Percentiles rank a stretch among this genome's conserved stretches.
These are phyloP conservation scores for Pseudogymnoascus sp. DNA, from an alignment of 2,329 filamentous ascomycete species.

Conservation along the genomic window DNA sequence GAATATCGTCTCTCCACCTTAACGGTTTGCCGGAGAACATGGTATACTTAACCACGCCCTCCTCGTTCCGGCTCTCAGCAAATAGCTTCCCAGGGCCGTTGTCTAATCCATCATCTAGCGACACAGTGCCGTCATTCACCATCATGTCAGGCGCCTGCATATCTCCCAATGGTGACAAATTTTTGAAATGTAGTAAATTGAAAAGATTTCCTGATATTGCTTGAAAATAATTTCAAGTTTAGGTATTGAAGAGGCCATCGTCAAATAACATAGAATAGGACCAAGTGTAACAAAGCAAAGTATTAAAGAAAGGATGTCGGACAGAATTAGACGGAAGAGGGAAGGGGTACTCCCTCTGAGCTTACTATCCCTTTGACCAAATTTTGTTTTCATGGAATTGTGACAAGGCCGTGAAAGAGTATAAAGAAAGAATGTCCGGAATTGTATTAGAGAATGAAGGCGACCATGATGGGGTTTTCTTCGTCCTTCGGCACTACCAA, in stretches of 20 bases:
- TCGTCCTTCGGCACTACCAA: background rate
- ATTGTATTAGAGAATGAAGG: background rate
- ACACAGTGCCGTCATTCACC: background rate
- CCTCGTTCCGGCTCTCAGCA: background rate
- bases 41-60: background rate
- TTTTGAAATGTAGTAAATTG: background rate
- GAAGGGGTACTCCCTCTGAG: background rate
- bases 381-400: background rate
- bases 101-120: background rate
- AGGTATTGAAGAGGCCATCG: background rate
- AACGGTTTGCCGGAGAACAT: background rate
- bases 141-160: background rate
- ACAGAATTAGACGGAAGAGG: background rate
- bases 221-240: background rate
- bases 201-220: background rate
- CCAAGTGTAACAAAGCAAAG: constrained; percentile 3
- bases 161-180: background rate
- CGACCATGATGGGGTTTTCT: background rate
- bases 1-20: background rate
- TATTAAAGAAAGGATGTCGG: background rate
- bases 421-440: constrained; percentile 3
- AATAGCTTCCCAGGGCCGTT: background rate
- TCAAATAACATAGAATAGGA: constrained; percentile 3
- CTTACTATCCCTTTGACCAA: background rate
- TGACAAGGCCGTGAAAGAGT: background rate